Conservation (phyloP, 1,139 yeast species). For the Candida frijolesensis region DNA sequence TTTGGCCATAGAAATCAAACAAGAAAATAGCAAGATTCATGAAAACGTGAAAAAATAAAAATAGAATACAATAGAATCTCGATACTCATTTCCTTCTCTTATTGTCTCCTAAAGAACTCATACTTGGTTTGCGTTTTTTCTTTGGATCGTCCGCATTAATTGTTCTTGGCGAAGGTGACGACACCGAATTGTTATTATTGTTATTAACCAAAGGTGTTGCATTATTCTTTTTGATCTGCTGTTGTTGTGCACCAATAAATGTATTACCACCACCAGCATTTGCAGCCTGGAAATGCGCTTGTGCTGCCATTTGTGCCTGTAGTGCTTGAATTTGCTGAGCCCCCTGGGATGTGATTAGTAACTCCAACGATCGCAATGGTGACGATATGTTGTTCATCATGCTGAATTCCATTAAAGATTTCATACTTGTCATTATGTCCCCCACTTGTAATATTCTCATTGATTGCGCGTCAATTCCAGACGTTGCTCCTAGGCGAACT, state of each 20-base stretch:
- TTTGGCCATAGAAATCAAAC: no score
- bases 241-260: slow-evolving; percentile 2
- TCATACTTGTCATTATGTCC: slow-evolving; percentile 73
- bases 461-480: slow-evolving; percentile 66
- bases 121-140: slow-evolving; percentile 23
- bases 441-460: slow-evolving; percentile 73
- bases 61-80: neutral
- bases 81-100: slow-evolving; percentile 16
- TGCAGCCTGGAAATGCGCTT: slow-evolving; percentile 6
- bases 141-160: slow-evolving; percentile 24
- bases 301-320: slow-evolving; percentile 12
- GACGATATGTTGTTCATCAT: slow-evolving; percentile 45
- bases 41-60: neutral
- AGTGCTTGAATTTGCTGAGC: slow-evolving; percentile 22
- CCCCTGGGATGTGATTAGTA: slow-evolving; percentile 38
- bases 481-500: slow-evolving; percentile 29
- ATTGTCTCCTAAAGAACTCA: slow-evolving; percentile 13
- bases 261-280: neutral
- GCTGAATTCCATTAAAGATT: slow-evolving; percentile 64
- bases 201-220: slow-evolving; percentile 9
- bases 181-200: slow-evolving; percentile 9
- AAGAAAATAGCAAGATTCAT: neutral
- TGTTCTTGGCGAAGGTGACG: slow-evolving; percentile 26
- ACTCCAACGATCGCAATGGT: slow-evolving; percentile 62
- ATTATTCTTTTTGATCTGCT: neutral